Evolutionary conservation across 1,139 yeast species (phyloP).

Genomic region (Torulaspora globosa): DNA sequence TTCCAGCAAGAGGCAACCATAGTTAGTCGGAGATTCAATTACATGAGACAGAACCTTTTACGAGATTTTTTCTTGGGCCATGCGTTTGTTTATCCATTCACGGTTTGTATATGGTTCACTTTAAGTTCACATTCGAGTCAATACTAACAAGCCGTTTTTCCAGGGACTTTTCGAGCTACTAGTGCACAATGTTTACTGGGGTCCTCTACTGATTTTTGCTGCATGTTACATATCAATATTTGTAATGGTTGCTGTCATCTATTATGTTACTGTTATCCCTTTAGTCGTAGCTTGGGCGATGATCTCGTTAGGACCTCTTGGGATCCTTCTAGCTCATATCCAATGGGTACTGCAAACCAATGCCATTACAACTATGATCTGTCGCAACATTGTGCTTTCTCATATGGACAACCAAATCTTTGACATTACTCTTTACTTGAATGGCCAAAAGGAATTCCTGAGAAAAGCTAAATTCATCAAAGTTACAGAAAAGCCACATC

Average conservation of each 20-base stretch:
- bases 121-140: neutral
- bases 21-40: slow-evolving; percentile 6
- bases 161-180: slow-evolving; percentile 30
- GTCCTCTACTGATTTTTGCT: slow-evolving; percentile 24
- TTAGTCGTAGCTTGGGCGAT: slow-evolving; percentile 23
- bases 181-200: slow-evolving; percentile 29
- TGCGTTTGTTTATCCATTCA: slow-evolving; percentile 32
- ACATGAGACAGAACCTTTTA: slow-evolving; percentile 16
- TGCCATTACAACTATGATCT: slow-evolving; percentile 25
- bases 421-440: slow-evolving; percentile 26
- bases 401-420: slow-evolving; percentile 27
- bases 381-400: slow-evolving; percentile 25
- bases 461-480: slow-evolving; percentile 19
- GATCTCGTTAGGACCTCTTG: slow-evolving; percentile 30
- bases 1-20: slow-evolving; percentile 1
- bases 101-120: slow-evolving; percentile 18
- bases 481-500: slow-evolving; percentile 3
- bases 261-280: slow-evolving; percentile 29
- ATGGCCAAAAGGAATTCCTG: slow-evolving; percentile 23
- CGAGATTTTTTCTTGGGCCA: slow-evolving; percentile 19
- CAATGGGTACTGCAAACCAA: slow-evolving; percentile 32
- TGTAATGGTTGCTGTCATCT: slow-evolving; percentile 21
- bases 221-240: slow-evolving; percentile 26
- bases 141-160: slow-evolving; percentile 19
- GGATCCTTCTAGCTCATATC: slow-evolving; percentile 27